phyloP scores from a whole-genome alignment of 2,329 filamentous ascomycete species.

The Ophiosphaerella korrae region DNA sequence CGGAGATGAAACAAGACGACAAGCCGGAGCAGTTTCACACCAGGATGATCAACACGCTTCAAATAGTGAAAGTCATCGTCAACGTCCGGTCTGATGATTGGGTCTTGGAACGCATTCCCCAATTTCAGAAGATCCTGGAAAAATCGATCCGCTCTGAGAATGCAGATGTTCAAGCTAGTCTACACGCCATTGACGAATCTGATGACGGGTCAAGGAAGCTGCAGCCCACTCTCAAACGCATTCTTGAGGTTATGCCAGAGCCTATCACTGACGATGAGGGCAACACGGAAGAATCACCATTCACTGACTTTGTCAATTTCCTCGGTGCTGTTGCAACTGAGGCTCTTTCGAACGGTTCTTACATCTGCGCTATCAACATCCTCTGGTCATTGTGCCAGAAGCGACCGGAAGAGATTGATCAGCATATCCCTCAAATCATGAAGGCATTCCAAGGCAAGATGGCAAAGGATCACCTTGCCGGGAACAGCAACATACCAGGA shows the following conservation, averaged over 20 bases:
- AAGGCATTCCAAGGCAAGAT: conserved; percentile 91
- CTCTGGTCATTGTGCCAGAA: conserved; percentile 89
- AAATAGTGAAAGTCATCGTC: conserved; percentile 87
- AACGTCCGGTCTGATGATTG: conserved; percentile 89
- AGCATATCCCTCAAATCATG: conserved; percentile 86
- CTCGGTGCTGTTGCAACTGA: conserved; percentile 87
- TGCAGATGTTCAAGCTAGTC: conserved; percentile 88
- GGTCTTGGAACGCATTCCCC: conserved; percentile 77
- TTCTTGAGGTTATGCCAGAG: conserved; percentile 85
- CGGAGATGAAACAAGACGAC: conserved; percentile 63
- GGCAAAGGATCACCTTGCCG: conserved; percentile 86
- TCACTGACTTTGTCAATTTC: conserved; percentile 84
- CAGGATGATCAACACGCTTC: conserved; percentile 89
- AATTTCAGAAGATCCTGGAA: conserved; percentile 85
- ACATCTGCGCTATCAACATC: conserved; percentile 88
- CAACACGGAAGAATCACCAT: conserved; percentile 73
- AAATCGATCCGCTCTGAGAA: conserved; percentile 88
- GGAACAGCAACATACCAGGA: conserved; percentile 55
- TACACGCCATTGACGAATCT: conserved; percentile 76
- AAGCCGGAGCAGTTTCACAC: conserved; percentile 76
- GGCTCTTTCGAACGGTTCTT: conserved; percentile 78
- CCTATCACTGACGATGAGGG: conserved; percentile 86
- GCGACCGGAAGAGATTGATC: conserved; percentile 84
- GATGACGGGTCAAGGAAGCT: conserved; percentile 65
- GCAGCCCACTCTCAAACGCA: conserved; percentile 75